Evolutionary conservation across 768 basidiomycete genomes (phyloP).

Genomic region (Xerocomellus dryophilus): DNA sequence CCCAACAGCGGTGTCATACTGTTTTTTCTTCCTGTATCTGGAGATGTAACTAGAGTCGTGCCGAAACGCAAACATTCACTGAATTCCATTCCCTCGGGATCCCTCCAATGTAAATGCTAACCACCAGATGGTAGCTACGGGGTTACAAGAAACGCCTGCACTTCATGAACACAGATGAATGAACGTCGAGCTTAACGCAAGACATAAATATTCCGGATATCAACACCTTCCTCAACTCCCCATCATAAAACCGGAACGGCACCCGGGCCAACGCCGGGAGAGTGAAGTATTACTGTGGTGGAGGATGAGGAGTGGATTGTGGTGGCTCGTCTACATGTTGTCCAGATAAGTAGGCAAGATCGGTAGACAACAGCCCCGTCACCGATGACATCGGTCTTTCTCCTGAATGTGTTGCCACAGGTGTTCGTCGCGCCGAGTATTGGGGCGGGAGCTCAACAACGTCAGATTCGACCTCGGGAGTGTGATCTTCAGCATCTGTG

Average conservation of each 20-base stretch:
- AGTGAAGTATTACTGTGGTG: conserved; percentile 9
- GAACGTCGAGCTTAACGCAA: background rate
- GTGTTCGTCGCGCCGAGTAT: conserved; percentile 52
- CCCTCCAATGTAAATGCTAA: background rate
- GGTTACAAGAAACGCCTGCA: background rate
- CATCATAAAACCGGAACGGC: background rate
- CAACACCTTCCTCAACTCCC: background rate
- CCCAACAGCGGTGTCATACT: conserved; percentile 4
- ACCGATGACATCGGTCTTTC: conserved; percentile 15
- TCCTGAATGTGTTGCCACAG: conserved; percentile 1
- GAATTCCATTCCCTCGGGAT: background rate
- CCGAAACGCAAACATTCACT: conserved; percentile 6
- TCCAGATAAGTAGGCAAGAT: conserved; percentile 13
- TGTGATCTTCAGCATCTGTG: conserved; percentile 61
- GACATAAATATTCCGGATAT: conserved; percentile 7
- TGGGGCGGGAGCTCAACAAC: conserved; percentile 75
- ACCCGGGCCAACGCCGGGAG: background rate
- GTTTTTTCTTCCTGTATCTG: conserved; percentile 1
- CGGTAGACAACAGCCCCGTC: conserved; percentile 4
- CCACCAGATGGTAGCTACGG: background rate
- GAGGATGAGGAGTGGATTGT: conserved; percentile 4
- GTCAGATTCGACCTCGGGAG: conserved; percentile 45
- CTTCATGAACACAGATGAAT: conserved; percentile 8
- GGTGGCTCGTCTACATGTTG: conserved; percentile 3
- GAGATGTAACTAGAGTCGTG: conserved; percentile 8